Percentiles rank a stretch among this genome's conserved stretches.
Evolutionary conservation across 1,139 yeast genomes (phyloP).

Genomic region (Taiozyma sp.): DNA sequence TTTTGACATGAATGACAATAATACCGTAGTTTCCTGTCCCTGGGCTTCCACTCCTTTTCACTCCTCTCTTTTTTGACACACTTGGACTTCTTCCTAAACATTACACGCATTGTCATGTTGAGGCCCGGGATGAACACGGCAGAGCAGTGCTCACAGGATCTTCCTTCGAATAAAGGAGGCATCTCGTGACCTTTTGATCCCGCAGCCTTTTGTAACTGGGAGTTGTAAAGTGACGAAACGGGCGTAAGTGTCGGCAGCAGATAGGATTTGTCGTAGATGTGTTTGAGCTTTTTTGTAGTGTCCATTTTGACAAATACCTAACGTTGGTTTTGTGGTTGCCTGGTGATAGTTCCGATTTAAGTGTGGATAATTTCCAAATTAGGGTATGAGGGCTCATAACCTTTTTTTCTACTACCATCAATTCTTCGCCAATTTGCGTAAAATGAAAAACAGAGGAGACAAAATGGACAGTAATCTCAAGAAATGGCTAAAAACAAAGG

Average conservation of each 20-base stretch:
- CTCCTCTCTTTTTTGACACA: conserved; percentile 8
- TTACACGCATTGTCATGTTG: conserved; percentile 31
- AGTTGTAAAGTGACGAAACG: conserved; percentile 2
- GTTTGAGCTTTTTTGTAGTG: not conserved
- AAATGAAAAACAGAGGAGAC: too few species aligned
- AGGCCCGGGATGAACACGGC: conserved; percentile 40
- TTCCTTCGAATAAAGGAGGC: conserved; percentile 21
- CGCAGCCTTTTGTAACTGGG: conserved; percentile 8
- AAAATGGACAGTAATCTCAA: too few species aligned
- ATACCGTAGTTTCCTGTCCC: conserved; percentile 24
- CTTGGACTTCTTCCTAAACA: conserved; percentile 13
- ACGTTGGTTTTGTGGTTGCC: too few species aligned
- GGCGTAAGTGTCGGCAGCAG: not conserved
- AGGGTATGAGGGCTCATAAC: too few species aligned
- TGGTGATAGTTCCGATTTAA: too few species aligned
- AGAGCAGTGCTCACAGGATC: conserved; percentile 44
- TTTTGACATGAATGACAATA: conserved; percentile 31
- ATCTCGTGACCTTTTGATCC: conserved; percentile 6
- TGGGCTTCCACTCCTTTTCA: conserved; percentile 9
- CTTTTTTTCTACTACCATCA: too few species aligned
- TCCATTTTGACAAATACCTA: not conserved
- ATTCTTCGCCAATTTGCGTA: too few species aligned
- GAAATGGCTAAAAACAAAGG: too few species aligned
- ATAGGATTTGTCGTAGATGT: not conserved
- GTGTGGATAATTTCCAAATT: too few species aligned